Base-by-base conservation (phyloP, 345 rosid species). In the Boechera divaricarpa region DNA sequence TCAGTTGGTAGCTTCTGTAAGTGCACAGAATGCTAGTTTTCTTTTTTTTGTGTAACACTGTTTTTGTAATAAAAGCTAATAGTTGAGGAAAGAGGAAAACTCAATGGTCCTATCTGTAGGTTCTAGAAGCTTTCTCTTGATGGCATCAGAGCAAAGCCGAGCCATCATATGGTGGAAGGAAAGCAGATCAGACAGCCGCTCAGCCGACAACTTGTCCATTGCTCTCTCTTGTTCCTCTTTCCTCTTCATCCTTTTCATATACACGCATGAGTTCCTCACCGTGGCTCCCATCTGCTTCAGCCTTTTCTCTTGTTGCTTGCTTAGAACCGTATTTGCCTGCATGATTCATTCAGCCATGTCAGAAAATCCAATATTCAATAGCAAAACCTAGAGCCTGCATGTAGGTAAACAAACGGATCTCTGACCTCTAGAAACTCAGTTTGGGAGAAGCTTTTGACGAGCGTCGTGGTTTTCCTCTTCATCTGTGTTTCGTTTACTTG, bases 211-310 rank as follows among this genome's bases (percentile, higher is more conserved):
- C 38, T 85, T 86, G 67, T 82, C 86, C 82, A 87, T 82, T 54
- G 85, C 81, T 58, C 47, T 82, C 58, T 86, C 89, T 65, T 84
- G 82, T 60, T 82, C 86, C 24, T 83, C 85, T 18, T 82, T 83
- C 80, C 73, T 66, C 63, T 78, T 85, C 80, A 88, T 12, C 52
- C 58, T 77, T 45, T 85, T 70, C 18, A 75, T 68, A 71, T 82
- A 87, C 39, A 74, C 73, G 7, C 77, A 71, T 5, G 82, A 85
- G 83, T 89, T 86, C 72, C 91, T 87, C 72, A 89, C 91, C 5
- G 91, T 89, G 0, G 88, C 93, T 6, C 93, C 91, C 86, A 89
- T 83, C 74, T 89, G 88, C 81, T 84, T 83, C 76, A 89, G 73
- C 85, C 93, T 83, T 0, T 77, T 87, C 80, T 89, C 91, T 55